Conservation (phyloP, 2,329 filamentous ascomycete species). For the Monilinia vaccinii-corymbosi region DNA sequence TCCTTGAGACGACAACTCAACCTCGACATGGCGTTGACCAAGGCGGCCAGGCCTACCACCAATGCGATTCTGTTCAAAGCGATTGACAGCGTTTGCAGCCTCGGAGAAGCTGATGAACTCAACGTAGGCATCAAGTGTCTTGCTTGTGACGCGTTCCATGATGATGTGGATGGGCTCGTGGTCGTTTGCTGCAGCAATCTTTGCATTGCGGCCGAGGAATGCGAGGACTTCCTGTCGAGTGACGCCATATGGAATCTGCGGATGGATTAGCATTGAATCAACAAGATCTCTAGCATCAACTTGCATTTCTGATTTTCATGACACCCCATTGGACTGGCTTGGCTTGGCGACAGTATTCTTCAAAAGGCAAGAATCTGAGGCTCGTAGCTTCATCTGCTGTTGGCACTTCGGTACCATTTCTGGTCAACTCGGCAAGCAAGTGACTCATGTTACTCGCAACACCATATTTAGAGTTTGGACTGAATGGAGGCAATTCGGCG, state of each 20-base stretch:
- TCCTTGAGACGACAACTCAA: conserved; percentile 47
- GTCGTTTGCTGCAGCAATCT: conserved; percentile 41
- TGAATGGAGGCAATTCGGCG: background rate
- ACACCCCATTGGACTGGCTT: conserved; percentile 27
- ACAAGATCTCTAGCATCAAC: conserved; percentile 12
- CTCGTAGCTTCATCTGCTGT: conserved; percentile 24
- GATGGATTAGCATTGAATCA: conserved; percentile 8
- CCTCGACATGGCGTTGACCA: conserved; percentile 47
- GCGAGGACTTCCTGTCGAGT: conserved; percentile 47
- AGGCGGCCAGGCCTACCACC: conserved; percentile 39
- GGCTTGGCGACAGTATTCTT: conserved; percentile 28
- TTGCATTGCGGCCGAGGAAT: conserved; percentile 49
- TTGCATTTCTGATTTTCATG: conserved; percentile 32
- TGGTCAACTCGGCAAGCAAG: conserved; percentile 16
- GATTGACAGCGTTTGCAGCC: conserved; percentile 44
- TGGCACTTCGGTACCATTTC: conserved; percentile 19
- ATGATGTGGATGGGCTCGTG: conserved; percentile 53
- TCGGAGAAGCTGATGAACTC: conserved; percentile 46
- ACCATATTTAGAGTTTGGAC: background rate
- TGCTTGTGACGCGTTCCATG: conserved; percentile 53
- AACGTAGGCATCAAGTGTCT: conserved; percentile 53
- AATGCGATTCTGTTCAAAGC: conserved; percentile 34
- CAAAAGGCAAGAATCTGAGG: conserved; percentile 28
- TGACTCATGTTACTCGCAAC: conserved; percentile 13
- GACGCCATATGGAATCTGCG: conserved; percentile 47